Evolutionary conservation across 108 stramenopile genomes (phyloP).

Genomic region (Mediolabrus comicus): DNA sequence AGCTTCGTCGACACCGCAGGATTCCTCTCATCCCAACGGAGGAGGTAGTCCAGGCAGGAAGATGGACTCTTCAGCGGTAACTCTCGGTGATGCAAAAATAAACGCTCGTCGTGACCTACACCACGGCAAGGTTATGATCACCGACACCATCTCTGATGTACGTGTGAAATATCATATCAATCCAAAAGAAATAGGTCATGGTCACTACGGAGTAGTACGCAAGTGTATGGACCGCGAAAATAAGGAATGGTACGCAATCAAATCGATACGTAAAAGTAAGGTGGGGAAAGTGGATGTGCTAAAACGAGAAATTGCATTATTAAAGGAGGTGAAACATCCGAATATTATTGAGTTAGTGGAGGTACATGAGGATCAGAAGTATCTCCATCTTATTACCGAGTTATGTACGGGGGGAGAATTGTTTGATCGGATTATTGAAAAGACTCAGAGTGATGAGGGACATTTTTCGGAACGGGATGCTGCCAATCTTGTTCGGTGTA

Average conservation of each 20-base stretch:
- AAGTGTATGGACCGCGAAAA: constrained; percentile 89
- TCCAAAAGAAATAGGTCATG: constrained; percentile 87
- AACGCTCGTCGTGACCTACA: constrained; percentile 39
- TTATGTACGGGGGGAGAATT: constrained; percentile 95
- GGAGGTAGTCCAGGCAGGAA: neutral
- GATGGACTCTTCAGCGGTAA: constrained; percentile 25
- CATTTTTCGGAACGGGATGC: constrained; percentile 95
- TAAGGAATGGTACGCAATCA: constrained; percentile 86
- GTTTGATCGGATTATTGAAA: constrained; percentile 90
- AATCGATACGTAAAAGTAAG: constrained; percentile 87
- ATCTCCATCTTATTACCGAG: constrained; percentile 87
- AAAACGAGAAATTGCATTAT: constrained; percentile 82
- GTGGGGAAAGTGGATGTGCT: constrained; percentile 87
- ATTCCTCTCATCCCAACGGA: neutral
- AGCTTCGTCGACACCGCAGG: neutral
- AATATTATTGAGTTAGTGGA: constrained; percentile 89
- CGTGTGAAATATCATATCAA: constrained; percentile 84
- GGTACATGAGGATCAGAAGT: constrained; percentile 87
- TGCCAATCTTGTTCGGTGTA: constrained; percentile 77
- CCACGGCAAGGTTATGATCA: constrained; percentile 68
- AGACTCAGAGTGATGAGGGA: constrained; percentile 87
- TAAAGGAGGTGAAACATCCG: constrained; percentile 87
- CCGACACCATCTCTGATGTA: constrained; percentile 80
- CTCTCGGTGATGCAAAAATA: constrained; percentile 42
- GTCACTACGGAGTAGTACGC: constrained; percentile 89